Base-by-base conservation (phyloP, 768 basidiomycete species). In the Termitomyces sp. region DNA sequence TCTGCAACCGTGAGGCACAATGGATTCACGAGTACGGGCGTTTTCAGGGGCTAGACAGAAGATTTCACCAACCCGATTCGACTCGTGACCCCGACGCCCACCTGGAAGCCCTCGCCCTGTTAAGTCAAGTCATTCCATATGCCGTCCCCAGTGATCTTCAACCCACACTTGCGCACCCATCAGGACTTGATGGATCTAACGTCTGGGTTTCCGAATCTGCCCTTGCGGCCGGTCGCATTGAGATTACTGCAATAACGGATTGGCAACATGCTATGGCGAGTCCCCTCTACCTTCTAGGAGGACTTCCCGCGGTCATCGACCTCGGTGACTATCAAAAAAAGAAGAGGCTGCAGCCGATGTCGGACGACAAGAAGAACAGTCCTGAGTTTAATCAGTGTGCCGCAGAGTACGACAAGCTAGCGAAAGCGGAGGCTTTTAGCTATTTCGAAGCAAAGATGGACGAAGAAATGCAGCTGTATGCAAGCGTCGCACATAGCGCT, bases 141-240 rank as follows among this genome's bases (percentile, higher is more conserved):
- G 45, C 28, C 17, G 7, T 46, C 17, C 45, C 45, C 45, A 17
- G 44, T 4, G 44, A 46, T n/a, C 30, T 12, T n/a, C 45, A 30
- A 30, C n/a, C 45, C 26, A 43, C 19, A 17, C 51, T 53, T 42
- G 28, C 51, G 8, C 51, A 53, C 19, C 41, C 51, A 6, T n/a
- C 15, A 17, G 51, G 51, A 41, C 51, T 53, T 19, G 51, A 53
- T 30, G 51, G 51, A 9, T 17, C 50, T 23, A 51, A 51, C 12
- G n/a, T 53, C 30, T 53, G 51, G 51, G 12, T 53, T 31, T 53
- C 51, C 41, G 51, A 53, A 41, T 53, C 51, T 33, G 40, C 51
- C 5, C 30, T 30, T 14, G 51, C 40, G n/a, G 41, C 28, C 10
- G 28, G 41, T n/a, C 51, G 40, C 4, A 53, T 53, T 12, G 51